A percentile compares a stretch with the other conserved stretches of the same genome.
Conservation (phyloP, 257 asterid species). For the Oldenlandia corymbosa region DNA sequence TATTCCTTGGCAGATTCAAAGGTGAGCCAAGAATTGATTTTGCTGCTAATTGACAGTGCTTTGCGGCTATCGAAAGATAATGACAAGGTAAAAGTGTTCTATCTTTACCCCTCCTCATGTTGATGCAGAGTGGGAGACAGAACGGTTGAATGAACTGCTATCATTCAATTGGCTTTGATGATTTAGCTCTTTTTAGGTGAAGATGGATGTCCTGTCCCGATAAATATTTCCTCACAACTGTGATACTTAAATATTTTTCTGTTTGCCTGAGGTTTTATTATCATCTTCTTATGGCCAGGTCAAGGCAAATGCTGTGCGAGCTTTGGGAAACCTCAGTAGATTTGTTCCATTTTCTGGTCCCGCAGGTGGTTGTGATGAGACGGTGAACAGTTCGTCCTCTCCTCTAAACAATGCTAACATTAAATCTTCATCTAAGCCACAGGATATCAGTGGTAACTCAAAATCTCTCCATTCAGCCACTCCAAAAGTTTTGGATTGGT, state of each 20-base stretch:
- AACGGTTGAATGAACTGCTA: background rate
- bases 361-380: slow-evolving; percentile 27
- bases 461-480: slow-evolving; percentile 27
- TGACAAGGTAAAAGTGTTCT: slow-evolving; percentile 63
- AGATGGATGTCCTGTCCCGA: background rate
- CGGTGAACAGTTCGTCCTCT: slow-evolving; percentile 15
- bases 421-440: slow-evolving; percentile 21
- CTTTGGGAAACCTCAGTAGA: slow-evolving; percentile 85
- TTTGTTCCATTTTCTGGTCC: slow-evolving; percentile 44
- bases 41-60: slow-evolving; percentile 58
- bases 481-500: slow-evolving; percentile 45
- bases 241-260: background rate
- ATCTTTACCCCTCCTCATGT: background rate
- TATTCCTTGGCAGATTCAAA: slow-evolving; percentile 37
- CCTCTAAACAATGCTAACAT: slow-evolving; percentile 19
- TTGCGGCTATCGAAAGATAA: slow-evolving; percentile 72
- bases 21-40: slow-evolving; percentile 40
- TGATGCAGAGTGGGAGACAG: background rate
- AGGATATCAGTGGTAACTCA: slow-evolving; percentile 29
- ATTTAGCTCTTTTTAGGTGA: background rate
- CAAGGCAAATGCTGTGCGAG: slow-evolving; percentile 97
- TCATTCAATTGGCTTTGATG: background rate
- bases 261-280: slow-evolving; percentile 3
- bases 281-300: slow-evolving; percentile 37
- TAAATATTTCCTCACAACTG: background rate